Evolutionary conservation across 495 filamentous ascomycete species (phyloP).

Genomic region (Podospora australis): DNA sequence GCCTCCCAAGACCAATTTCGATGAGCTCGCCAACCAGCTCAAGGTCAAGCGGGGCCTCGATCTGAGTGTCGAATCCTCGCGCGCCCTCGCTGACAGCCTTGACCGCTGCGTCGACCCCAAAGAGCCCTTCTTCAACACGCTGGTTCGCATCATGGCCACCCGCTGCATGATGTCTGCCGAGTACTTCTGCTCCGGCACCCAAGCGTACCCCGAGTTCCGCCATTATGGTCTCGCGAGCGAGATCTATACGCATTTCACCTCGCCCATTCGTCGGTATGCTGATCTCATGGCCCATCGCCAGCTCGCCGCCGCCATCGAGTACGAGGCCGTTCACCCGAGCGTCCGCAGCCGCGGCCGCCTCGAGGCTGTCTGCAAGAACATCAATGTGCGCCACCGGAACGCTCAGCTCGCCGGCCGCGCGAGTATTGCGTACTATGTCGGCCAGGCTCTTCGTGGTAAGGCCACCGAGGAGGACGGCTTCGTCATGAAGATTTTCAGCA

Average conservation of each 20-base stretch:
- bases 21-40: slow-evolving; percentile 83
- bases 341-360: slow-evolving; percentile 72
- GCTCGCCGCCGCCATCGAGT: slow-evolving; percentile 88
- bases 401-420: slow-evolving; percentile 91
- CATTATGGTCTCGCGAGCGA: slow-evolving; percentile 93
- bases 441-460: slow-evolving; percentile 84
- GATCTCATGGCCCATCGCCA: slow-evolving; percentile 91
- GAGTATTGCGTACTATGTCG: slow-evolving; percentile 93
- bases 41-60: slow-evolving; percentile 74
- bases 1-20: slow-evolving; percentile 91
- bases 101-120: slow-evolving; percentile 71
- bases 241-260: slow-evolving; percentile 98
- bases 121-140: slow-evolving; percentile 98
- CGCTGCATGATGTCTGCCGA: slow-evolving; percentile 99
- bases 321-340: slow-evolving; percentile 73
- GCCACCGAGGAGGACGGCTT: slow-evolving; percentile 83
- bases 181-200: slow-evolving; percentile 92
- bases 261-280: slow-evolving; percentile 92
- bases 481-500: slow-evolving; percentile 93
- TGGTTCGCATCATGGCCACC: slow-evolving; percentile 93
- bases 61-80: slow-evolving; percentile 75
- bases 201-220: slow-evolving; percentile 86
- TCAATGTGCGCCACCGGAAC: slow-evolving; percentile 95
- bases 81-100: slow-evolving; percentile 83
- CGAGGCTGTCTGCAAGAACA: slow-evolving; percentile 92